Evolutionary conservation across 495 filamentous ascomycete species (phyloP).

Genomic region (Aspergillus sclerotiicarbonarius): DNA sequence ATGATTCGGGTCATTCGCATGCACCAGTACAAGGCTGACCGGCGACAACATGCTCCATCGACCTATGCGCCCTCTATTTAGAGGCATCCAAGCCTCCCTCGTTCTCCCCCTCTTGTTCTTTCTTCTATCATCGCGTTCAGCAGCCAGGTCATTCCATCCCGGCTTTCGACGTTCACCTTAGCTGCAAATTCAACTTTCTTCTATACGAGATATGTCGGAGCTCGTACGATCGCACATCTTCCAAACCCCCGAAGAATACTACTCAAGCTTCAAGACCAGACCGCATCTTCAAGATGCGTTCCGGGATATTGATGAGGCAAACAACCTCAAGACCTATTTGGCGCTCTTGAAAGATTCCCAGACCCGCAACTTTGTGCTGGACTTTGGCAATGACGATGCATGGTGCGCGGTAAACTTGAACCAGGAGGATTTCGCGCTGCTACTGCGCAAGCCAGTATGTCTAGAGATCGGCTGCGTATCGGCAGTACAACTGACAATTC

Average conservation of each 20-base stretch:
- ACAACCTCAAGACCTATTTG: constrained; percentile 43
- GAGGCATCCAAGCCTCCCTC: not conserved
- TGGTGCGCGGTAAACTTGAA: constrained; percentile 60
- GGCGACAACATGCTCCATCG: not conserved
- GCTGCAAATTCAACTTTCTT: not conserved
- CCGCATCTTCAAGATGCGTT: constrained; percentile 37
- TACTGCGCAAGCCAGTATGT: constrained; percentile 36
- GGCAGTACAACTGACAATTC: not conserved
- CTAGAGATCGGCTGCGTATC: not conserved
- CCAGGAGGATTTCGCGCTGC: constrained; percentile 37
- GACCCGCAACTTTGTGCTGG: constrained; percentile 65
- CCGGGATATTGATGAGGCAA: constrained; percentile 52
- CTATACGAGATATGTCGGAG: constrained; percentile 19
- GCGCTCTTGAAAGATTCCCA: constrained; percentile 31
- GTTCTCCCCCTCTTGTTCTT: not conserved
- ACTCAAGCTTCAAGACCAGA: constrained; percentile 28
- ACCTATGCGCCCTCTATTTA: not conserved
- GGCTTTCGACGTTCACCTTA: not conserved
- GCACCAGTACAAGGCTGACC: not conserved
- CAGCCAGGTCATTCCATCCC: not conserved
- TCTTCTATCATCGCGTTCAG: not conserved
- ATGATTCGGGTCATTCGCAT: not conserved
- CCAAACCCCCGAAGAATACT: constrained; percentile 36
- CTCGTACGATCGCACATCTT: constrained; percentile 8
- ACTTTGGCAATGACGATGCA: constrained; percentile 65